phyloP scores from a whole-genome alignment of 169 alveolate species.

The Cryptosporidium felis region DNA sequence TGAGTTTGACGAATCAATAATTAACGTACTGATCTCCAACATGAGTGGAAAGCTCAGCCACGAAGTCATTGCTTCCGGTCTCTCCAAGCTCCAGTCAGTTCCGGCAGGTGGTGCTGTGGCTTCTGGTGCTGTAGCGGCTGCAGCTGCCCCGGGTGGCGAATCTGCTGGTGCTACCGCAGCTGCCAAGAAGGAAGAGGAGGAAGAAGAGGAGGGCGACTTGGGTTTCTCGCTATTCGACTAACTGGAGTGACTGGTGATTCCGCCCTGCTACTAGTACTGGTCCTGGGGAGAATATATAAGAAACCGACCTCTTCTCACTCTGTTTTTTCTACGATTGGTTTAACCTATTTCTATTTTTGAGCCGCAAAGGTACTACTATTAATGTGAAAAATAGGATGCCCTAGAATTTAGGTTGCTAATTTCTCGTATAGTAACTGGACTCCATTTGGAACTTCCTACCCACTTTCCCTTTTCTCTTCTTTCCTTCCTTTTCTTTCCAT shows the following conservation, averaged over 20 bases:
- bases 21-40: slow-evolving; percentile 64
- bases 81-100: slow-evolving; percentile 70
- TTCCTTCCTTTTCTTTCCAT: not conserved
- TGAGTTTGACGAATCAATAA: slow-evolving; percentile 72
- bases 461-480: not conserved
- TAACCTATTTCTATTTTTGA: slow-evolving; percentile 17
- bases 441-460: too few species aligned
- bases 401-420: slow-evolving; percentile 15
- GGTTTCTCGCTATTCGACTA: slow-evolving; percentile 72
- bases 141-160: slow-evolving; percentile 61
- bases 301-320: not conserved
- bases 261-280: not conserved
- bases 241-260: slow-evolving; percentile 2
- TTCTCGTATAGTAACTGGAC: slow-evolving; percentile 9
- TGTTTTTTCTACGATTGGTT: not conserved
- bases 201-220: slow-evolving; percentile 73
- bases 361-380: not conserved
- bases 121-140: slow-evolving; percentile 47
- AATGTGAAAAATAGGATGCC: not conserved
- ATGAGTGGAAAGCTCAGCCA: slow-evolving; percentile 76
- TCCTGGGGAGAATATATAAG: slow-evolving; percentile 7
- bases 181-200: slow-evolving; percentile 45
- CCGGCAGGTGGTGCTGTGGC: slow-evolving; percentile 68
- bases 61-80: slow-evolving; percentile 75
- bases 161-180: slow-evolving; percentile 47